Percentiles rank a stretch among this genome's conserved stretches.
phyloP scores from a whole-genome alignment of 345 rosid genomes.

The Litchi chinensis region DNA sequence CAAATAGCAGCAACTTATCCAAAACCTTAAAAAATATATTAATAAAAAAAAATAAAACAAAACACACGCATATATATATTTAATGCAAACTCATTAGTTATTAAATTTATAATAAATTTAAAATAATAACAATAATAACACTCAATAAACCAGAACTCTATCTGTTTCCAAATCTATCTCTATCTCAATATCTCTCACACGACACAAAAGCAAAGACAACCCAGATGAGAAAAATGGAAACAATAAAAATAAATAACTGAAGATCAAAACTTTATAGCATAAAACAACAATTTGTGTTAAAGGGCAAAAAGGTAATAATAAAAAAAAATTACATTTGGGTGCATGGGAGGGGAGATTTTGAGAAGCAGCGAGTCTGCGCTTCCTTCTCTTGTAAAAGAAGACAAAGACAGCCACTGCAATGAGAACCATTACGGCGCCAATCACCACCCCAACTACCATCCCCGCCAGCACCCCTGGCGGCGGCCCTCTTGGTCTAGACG shows the following conservation, averaged over 20 bases:
- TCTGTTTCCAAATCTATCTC: too few relatives aligned
- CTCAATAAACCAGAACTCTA: too few relatives aligned
- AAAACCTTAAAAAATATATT: neutral
- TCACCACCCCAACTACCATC: slow-evolving; percentile 28
- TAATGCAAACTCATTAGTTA: neutral
- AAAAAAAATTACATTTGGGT: slow-evolving; percentile 21
- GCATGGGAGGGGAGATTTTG: slow-evolving; percentile 2
- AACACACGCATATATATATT: neutral
- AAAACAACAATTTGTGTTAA: neutral
- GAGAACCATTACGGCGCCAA: slow-evolving; percentile 35
- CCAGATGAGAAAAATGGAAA: neutral
- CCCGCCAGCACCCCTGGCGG: slow-evolving; percentile 18
- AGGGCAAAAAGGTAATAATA: too few relatives aligned
- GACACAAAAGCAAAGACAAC: neutral
- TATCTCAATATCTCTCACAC: too few relatives aligned
- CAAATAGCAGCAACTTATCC: neutral
- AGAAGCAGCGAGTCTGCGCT: slow-evolving; percentile 26
- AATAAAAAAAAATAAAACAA: neutral
- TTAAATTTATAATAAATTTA: too few relatives aligned
- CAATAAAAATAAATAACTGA: neutral
- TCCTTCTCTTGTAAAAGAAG: slow-evolving; percentile 23
- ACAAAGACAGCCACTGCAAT: slow-evolving; percentile 26
- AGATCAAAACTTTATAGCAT: neutral
- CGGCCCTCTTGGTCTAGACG: neutral
- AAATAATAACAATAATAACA: too few relatives aligned